Conservation (phyloP, 495 filamentous ascomycete genomes). For the Tuber melanosporum region DNA sequence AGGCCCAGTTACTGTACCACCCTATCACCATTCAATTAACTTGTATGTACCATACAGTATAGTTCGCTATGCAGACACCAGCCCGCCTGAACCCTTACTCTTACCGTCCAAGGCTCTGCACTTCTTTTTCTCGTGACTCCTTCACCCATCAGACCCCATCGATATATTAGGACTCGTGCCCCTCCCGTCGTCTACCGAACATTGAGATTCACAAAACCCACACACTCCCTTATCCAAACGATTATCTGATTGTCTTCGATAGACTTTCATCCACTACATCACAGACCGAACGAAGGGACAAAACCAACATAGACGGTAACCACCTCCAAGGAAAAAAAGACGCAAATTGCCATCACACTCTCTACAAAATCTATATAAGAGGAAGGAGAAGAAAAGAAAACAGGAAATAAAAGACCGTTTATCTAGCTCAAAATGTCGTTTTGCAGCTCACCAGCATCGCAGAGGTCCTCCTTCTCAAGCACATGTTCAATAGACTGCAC, state of each 20-base stretch:
- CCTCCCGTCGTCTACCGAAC: neutral
- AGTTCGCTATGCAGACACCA: neutral
- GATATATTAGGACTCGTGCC: slow-evolving; percentile 2
- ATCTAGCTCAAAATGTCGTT: slow-evolving; percentile 25
- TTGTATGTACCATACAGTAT: neutral
- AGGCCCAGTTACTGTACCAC: neutral
- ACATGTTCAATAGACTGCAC: slow-evolving; percentile 28
- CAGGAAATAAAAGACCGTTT: neutral
- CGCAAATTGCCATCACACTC: neutral
- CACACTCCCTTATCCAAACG: neutral
- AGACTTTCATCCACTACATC: neutral
- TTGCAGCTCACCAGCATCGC: slow-evolving; percentile 35
- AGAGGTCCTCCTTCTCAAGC: slow-evolving; percentile 33
- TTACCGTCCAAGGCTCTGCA: neutral
- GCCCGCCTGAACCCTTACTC: neutral
- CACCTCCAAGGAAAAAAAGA: neutral
- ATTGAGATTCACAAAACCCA: neutral
- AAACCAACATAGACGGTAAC: neutral
- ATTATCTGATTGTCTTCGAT: neutral
- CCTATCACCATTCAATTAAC: slow-evolving; percentile 1
- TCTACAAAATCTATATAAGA: neutral
- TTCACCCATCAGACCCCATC: neutral
- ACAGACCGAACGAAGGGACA: neutral
- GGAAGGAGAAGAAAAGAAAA: neutral
- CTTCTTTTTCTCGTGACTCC: neutral